These are phyloP conservation scores for Phenoliferia sp. DNA, from an alignment of 1,284 basidiomycete species.

Conservation along the genomic window DNA sequence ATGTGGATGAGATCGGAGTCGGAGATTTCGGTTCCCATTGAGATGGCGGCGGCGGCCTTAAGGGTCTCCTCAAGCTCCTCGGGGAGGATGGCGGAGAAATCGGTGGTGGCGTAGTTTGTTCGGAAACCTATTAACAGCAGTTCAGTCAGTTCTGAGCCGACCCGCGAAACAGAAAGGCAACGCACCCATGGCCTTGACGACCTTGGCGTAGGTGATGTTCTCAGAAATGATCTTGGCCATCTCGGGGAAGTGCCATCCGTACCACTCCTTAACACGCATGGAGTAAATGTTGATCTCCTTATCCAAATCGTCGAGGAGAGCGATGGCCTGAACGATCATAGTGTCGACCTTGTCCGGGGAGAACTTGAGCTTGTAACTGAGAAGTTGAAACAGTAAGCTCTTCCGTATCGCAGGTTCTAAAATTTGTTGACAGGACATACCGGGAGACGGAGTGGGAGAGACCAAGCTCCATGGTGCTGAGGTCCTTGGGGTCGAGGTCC, in stretches of 20 bases:
- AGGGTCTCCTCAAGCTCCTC: constrained; percentile 89
- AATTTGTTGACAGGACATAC: constrained; percentile 48
- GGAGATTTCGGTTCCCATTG: constrained; percentile 98
- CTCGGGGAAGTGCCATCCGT: constrained; percentile 99
- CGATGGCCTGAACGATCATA: constrained; percentile 98
- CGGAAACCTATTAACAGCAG: constrained; percentile 64
- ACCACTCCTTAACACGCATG: constrained; percentile 99
- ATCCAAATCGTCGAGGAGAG: constrained; percentile 95
- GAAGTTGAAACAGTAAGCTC: neutral
- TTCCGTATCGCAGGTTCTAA: no score
- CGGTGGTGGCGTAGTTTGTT: constrained; percentile 80
- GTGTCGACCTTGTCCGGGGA: constrained; percentile 99
- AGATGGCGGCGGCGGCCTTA: constrained; percentile 89
- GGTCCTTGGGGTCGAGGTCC: constrained; percentile 62
- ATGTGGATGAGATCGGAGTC: constrained; percentile 94
- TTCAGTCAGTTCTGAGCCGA: neutral
- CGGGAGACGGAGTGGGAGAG: constrained; percentile 91
- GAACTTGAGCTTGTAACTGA: constrained; percentile 97
- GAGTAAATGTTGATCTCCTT: constrained; percentile 99
- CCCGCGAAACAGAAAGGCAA: constrained; percentile 13
- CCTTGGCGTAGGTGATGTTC: constrained; percentile 93
- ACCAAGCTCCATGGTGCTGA: constrained; percentile 93
- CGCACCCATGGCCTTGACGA: constrained; percentile 77
- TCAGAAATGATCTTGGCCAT: constrained; percentile 98
- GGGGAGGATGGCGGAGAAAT: constrained; percentile 83